Percentiles rank a stretch among this genome's conserved stretches.
These are phyloP conservation scores for Suillus spraguei DNA, from an alignment of 768 basidiomycete genomes.

Conservation along the genomic window DNA sequence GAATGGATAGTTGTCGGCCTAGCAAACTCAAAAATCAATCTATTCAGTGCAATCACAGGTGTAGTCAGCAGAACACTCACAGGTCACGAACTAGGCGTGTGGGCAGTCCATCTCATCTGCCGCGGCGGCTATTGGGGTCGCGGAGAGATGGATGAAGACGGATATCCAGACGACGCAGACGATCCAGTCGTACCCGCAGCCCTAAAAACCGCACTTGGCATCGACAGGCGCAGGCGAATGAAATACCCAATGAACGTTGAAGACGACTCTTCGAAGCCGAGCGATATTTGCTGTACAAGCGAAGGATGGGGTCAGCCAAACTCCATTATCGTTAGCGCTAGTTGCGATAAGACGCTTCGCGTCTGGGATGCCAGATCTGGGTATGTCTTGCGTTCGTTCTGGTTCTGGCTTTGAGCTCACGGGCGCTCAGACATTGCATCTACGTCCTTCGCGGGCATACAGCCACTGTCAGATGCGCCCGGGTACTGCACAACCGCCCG, in stretches of 20 bases:
- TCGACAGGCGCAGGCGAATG: constrained; percentile 32
- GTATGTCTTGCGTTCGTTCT: constrained; percentile 41
- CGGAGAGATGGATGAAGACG: constrained; percentile 9
- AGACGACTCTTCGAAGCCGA: constrained; percentile 39
- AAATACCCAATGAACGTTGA: constrained; percentile 12
- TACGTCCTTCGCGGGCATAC: constrained; percentile 83
- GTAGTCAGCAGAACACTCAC: constrained; percentile 73
- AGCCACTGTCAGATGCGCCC: constrained; percentile 90
- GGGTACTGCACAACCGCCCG: constrained; percentile 83
- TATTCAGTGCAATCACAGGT: constrained; percentile 82
- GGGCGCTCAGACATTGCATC: constrained; percentile 55
- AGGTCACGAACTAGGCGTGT: constrained; percentile 90
- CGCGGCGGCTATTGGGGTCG: constrained; percentile 54
- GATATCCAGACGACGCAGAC: constrained; percentile 13
- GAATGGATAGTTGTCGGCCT: constrained; percentile 90
- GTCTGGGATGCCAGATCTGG: constrained; percentile 92
- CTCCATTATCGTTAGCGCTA: constrained; percentile 85
- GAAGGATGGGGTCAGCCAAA: constrained; percentile 90
- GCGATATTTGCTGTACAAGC: constrained; percentile 63
- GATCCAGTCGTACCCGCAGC: constrained; percentile 23
- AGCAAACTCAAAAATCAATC: constrained; percentile 80
- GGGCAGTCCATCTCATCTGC: constrained; percentile 83
- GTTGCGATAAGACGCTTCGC: constrained; percentile 88
- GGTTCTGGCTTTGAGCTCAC: constrained; percentile 14
- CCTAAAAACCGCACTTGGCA: constrained; percentile 54